phyloP scores from a whole-genome alignment of 345 rosid species.

The Gossypium ekmanianum region DNA sequence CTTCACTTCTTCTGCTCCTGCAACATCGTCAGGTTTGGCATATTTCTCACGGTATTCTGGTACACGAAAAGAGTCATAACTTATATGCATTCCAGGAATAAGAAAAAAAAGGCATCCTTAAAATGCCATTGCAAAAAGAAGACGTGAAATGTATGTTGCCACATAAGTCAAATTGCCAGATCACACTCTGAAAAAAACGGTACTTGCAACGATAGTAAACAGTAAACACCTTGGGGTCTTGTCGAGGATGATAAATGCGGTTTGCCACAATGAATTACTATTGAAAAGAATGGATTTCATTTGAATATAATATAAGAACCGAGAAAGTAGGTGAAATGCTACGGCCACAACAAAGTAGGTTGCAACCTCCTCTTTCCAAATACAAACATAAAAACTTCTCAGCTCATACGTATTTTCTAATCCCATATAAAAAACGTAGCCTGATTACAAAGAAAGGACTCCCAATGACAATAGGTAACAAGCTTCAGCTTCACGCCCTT shows the following conservation, averaged over 20 bases:
- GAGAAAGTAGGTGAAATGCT: not conserved
- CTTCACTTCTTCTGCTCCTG: constrained; percentile 36
- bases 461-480: not conserved
- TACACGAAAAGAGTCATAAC: not conserved
- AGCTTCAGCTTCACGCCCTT: not conserved
- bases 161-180: not conserved
- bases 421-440: not conserved
- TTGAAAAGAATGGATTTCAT: not conserved
- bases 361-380: not conserved
- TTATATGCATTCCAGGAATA: not conserved
- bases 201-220: not conserved
- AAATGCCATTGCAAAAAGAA: not conserved
- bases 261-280: not conserved
- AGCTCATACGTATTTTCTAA: not conserved
- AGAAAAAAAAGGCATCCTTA: not conserved
- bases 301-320: not conserved
- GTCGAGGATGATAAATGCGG: not conserved
- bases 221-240: not conserved
- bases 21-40: constrained; percentile 71
- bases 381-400: not conserved
- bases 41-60: constrained; percentile 33
- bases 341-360: not conserved
- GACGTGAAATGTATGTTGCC: not conserved
- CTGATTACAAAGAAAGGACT: not conserved
- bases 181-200: not conserved